Percentiles rank a stretch among this genome's conserved stretches.
Conservation (phyloP, 2,329 filamentous ascomycete genomes). For the Penicillium occitanis region DNA sequence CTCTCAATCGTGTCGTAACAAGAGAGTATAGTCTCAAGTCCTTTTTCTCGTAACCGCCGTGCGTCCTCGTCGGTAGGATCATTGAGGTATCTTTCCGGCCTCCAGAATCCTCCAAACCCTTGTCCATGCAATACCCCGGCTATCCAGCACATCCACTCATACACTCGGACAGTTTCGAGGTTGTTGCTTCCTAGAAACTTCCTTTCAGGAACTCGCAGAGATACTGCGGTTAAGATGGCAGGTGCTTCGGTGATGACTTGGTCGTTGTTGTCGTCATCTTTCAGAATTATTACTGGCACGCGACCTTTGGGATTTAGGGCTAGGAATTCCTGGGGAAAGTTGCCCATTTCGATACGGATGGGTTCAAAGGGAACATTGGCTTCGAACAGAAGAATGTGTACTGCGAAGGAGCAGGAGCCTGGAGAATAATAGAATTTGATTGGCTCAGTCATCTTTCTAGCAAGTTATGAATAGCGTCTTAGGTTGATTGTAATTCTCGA, state of each 20-base stretch:
- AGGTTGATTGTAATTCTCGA: background rate
- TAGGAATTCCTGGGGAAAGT: background rate
- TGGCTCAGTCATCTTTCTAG: background rate
- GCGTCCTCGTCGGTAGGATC: background rate
- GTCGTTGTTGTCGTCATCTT: background rate
- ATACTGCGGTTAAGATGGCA: background rate
- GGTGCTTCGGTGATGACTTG: background rate
- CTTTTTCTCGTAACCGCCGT: background rate
- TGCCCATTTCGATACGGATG: background rate
- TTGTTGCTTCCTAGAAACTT: background rate
- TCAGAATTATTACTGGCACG: background rate
- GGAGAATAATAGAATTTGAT: background rate
- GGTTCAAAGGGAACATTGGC: background rate
- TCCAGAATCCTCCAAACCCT: background rate
- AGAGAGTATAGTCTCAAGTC: background rate
- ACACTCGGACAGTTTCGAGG: background rate
- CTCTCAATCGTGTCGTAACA: background rate
- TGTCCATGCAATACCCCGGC: background rate
- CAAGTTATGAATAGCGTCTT: background rate
- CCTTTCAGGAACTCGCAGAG: background rate
- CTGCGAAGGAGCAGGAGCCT: background rate
- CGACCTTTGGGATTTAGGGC: background rate
- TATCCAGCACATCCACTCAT: background rate
- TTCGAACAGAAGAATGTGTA: background rate
- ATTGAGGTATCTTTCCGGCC: background rate